These are phyloP conservation scores for Saccharomyces hybrid DNA, from an alignment of 1,139 yeast species.

Conservation along the genomic window DNA sequence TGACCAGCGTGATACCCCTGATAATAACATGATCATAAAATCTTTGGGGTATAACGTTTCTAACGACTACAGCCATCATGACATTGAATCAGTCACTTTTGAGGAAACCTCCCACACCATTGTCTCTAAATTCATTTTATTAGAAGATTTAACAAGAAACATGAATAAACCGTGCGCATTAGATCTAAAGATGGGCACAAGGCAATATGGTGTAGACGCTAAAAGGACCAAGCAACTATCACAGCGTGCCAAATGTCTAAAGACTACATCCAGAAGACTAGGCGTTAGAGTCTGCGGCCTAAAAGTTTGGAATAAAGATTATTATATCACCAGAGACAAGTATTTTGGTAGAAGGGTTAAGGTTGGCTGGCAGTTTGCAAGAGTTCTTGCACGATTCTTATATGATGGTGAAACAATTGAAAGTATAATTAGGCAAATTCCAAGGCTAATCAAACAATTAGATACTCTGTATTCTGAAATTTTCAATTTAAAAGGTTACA, in stretches of 20 bases:
- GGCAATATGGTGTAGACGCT: slow-evolving; percentile 96
- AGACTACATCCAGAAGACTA: slow-evolving; percentile 70
- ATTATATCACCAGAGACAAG: slow-evolving; percentile 70
- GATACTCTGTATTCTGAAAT: slow-evolving; percentile 52
- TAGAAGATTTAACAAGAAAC: slow-evolving; percentile 84
- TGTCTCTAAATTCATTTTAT: slow-evolving; percentile 58
- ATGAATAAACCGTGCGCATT: slow-evolving; percentile 83
- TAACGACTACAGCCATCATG: background rate
- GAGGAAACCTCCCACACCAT: slow-evolving; percentile 28
- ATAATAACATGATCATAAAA: background rate
- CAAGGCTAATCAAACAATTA: slow-evolving; percentile 54
- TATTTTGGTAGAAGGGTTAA: slow-evolving; percentile 79
- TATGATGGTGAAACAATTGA: slow-evolving; percentile 60
- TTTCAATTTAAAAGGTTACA: slow-evolving; percentile 57
- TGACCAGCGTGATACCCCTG: slow-evolving; percentile 8
- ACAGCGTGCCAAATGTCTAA: slow-evolving; percentile 72
- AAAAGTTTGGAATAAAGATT: slow-evolving; percentile 66
- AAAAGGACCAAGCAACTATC: slow-evolving; percentile 63
- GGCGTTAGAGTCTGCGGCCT: slow-evolving; percentile 96
- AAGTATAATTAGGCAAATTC: slow-evolving; percentile 63
- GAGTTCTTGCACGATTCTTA: slow-evolving; percentile 65
- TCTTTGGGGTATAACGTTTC: background rate
- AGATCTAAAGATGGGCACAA: slow-evolving; percentile 95
- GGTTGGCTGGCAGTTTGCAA: slow-evolving; percentile 68
- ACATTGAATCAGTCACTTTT: slow-evolving; percentile 14